Percentiles rank a stretch among this genome's conserved stretches.
Conservation (phyloP, 495 filamentous ascomycete genomes). For the Recurvomyces mirabilis region DNA sequence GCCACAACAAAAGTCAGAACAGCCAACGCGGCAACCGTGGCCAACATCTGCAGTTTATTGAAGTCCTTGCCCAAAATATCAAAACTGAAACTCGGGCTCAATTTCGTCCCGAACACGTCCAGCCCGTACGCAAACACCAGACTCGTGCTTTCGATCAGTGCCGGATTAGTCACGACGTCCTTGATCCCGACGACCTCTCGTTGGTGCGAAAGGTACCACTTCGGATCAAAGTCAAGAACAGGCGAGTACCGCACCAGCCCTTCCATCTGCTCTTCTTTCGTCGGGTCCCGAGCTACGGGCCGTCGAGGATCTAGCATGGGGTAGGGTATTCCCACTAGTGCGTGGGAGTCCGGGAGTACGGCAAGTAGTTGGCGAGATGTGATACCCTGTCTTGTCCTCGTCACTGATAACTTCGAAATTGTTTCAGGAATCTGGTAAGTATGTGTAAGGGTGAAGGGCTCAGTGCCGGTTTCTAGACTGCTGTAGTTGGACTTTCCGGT, state of each 20-base stretch:
- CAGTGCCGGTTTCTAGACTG: constrained; percentile 42
- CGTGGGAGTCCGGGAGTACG: constrained; percentile 54
- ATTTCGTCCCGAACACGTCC: constrained; percentile 78
- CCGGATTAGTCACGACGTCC: constrained; percentile 59
- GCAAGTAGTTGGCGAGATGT: constrained; percentile 73
- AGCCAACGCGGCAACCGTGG: constrained; percentile 67
- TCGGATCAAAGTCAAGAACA: constrained; percentile 71
- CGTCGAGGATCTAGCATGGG: constrained; percentile 74
- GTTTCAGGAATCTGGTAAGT: constrained; percentile 65
- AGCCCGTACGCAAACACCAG: constrained; percentile 80
- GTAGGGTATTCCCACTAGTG: constrained; percentile 70
- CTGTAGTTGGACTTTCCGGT: constrained; percentile 61
- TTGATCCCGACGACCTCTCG: constrained; percentile 69
- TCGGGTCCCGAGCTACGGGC: constrained; percentile 75
- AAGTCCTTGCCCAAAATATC: constrained; percentile 90
- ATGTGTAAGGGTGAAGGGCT: constrained; percentile 66
- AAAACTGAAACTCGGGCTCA: constrained; percentile 75
- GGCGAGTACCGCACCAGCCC: constrained; percentile 68
- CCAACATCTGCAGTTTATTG: constrained; percentile 71
- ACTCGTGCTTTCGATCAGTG: constrained; percentile 84
- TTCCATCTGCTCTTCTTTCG: constrained; percentile 65
- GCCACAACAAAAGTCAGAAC: constrained; percentile 63
- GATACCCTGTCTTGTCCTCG: constrained; percentile 87
- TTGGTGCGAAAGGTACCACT: constrained; percentile 68
- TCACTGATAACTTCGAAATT: constrained; percentile 69